Evolutionary conservation across 2,329 filamentous ascomycete species (phyloP).

Genomic region (Claviceps capensis): DNA sequence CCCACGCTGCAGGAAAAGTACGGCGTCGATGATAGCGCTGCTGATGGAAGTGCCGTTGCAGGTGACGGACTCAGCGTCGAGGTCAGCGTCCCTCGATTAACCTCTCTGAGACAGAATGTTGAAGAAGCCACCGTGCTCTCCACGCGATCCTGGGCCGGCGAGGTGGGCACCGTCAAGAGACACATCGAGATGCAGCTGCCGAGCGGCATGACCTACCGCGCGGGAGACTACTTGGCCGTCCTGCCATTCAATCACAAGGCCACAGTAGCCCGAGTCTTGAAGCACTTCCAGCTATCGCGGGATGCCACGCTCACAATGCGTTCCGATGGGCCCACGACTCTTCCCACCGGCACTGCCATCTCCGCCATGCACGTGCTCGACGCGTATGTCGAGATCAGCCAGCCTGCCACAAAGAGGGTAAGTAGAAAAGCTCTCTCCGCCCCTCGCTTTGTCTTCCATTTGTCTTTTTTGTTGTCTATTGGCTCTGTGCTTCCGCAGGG

Average conservation of each 20-base stretch:
- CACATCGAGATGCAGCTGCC: slow-evolving; percentile 57
- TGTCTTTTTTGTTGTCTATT: no score
- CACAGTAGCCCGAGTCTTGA: slow-evolving; percentile 49
- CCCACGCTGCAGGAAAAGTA: slow-evolving; percentile 34
- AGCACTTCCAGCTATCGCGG: slow-evolving; percentile 52
- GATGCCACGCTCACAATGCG: slow-evolving; percentile 52
- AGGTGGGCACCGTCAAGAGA: slow-evolving; percentile 42
- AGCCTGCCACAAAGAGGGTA: slow-evolving; percentile 56
- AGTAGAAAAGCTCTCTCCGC: slow-evolving; percentile 7
- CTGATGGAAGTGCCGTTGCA: slow-evolving; percentile 2
- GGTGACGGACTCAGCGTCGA: slow-evolving; percentile 26
- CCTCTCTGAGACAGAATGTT: slow-evolving; percentile 48
- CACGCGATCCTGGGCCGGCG: slow-evolving; percentile 33
- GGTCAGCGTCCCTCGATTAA: slow-evolving; percentile 39
- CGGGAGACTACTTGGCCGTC: slow-evolving; percentile 65
- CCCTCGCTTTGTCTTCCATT: no score
- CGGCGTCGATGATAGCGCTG: slow-evolving; percentile 16
- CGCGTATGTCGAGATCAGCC: slow-evolving; percentile 59
- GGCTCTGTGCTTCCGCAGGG: no score
- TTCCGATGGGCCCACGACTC: slow-evolving; percentile 33
- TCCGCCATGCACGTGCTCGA: slow-evolving; percentile 50
- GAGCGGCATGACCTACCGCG: slow-evolving; percentile 48
- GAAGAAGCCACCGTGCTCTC: slow-evolving; percentile 45
- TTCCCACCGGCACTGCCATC: slow-evolving; percentile 42
- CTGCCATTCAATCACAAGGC: slow-evolving; percentile 55